Conservation (phyloP, 139 green algal genomes). For the Closterium sp. region DNA sequence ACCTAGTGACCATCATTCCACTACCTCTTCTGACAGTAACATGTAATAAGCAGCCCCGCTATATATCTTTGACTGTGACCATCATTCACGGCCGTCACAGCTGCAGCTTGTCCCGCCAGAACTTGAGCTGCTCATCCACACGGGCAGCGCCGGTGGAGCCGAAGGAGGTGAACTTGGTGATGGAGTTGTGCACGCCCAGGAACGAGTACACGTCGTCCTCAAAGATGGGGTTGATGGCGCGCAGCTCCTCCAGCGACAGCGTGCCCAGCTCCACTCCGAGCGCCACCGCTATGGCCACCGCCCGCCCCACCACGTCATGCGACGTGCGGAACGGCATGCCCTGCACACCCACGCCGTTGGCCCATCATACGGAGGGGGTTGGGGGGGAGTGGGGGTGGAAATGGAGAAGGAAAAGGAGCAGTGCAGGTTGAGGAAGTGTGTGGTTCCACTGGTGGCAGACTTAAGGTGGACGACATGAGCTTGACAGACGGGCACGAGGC, state of each 20-base stretch:
- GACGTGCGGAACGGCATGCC: slow-evolving; percentile 52
- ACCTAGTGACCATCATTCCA: too few species aligned
- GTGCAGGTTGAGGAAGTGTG: not conserved
- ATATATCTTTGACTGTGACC: too few species aligned
- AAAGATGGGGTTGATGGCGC: slow-evolving; percentile 48
- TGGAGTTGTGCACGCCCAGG: slow-evolving; percentile 51
- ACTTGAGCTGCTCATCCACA: slow-evolving; percentile 48
- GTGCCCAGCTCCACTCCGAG: slow-evolving; percentile 30
- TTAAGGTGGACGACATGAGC: too few species aligned
- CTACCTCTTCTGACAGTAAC: too few species aligned
- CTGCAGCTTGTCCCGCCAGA: slow-evolving; percentile 45
- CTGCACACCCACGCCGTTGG: not conserved
- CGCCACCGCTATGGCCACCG: slow-evolving; percentile 42
- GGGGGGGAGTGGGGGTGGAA: not conserved
- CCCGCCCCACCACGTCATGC: slow-evolving; percentile 50
- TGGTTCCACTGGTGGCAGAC: not conserved
- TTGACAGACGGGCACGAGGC: too few species aligned
- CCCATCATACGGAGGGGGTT: not conserved
- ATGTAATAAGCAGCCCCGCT: not conserved
- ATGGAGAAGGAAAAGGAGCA: not conserved
- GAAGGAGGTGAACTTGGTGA: slow-evolving; percentile 49
- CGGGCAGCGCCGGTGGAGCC: slow-evolving; percentile 41
- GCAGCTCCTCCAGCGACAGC: slow-evolving; percentile 44
- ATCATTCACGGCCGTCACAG: not conserved
- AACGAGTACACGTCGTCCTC: slow-evolving; percentile 53